Evolutionary conservation across 805 yeast species (phyloP).

Genomic region (Candida xiaguanensis): DNA sequence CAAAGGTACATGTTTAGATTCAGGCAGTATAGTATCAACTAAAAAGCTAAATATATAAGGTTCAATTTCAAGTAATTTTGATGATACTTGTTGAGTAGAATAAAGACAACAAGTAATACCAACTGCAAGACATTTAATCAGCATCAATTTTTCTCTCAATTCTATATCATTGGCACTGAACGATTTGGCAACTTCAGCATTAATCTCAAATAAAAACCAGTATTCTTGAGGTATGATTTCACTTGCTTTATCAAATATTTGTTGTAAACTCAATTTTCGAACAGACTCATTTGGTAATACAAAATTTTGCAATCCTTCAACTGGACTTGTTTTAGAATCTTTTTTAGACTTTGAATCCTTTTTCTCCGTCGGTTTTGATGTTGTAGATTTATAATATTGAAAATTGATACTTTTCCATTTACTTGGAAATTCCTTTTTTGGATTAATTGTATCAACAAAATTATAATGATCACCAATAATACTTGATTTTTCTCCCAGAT

Average conservation of each 20-base stretch:
- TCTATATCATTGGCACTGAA: conserved; percentile 57
- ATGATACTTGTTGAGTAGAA: conserved; percentile 55
- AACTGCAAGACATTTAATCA: conserved; percentile 62
- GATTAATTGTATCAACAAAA: conserved; percentile 43
- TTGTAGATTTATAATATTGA: conserved; percentile 39
- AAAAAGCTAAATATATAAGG: conserved; percentile 64
- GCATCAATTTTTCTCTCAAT: conserved; percentile 56
- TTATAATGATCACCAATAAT: conserved; percentile 40
- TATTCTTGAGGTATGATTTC: conserved; percentile 56
- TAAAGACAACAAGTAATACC: conserved; percentile 59
- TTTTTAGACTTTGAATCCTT: conserved; percentile 9
- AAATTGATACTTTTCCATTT: conserved; percentile 56
- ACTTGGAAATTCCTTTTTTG: conserved; percentile 44
- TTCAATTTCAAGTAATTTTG: conserved; percentile 67
- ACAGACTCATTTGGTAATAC: conserved; percentile 54
- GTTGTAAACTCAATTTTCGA: conserved; percentile 50
- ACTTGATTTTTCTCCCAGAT: conserved; percentile 17
- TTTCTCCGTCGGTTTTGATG: conserved; percentile 13
- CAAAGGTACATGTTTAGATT: conserved; percentile 45
- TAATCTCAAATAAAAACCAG: conserved; percentile 61
- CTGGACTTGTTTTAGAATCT: conserved; percentile 5
- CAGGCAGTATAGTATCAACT: conserved; percentile 72
- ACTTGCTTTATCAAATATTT: conserved; percentile 60
- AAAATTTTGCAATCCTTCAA: conserved; percentile 52
- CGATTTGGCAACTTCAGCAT: conserved; percentile 66